phyloP scores from a whole-genome alignment of 345 rosid species.

The Populus nigra region DNA sequence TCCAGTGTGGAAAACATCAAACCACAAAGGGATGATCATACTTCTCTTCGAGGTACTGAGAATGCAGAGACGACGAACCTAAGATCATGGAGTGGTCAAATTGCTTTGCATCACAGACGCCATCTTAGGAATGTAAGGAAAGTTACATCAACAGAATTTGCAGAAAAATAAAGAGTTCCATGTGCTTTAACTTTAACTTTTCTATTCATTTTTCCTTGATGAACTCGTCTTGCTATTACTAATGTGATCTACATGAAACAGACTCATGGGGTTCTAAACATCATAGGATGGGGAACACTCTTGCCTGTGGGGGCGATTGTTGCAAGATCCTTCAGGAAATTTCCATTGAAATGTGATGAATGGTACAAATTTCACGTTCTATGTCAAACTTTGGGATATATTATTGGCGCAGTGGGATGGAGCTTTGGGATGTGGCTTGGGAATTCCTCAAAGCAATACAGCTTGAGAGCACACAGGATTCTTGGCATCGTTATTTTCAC shows the following conservation, averaged over 20 bases:
- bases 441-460: slow-evolving; percentile 23
- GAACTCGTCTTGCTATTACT: not conserved
- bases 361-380: slow-evolving; percentile 37
- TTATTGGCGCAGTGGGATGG: slow-evolving; percentile 41
- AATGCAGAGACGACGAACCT: slow-evolving; percentile 22
- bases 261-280: slow-evolving; percentile 42
- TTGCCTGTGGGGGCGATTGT: slow-evolving; percentile 37
- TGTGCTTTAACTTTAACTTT: not conserved
- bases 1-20: not conserved
- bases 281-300: slow-evolving; percentile 43
- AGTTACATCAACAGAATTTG: not conserved
- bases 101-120: slow-evolving; percentile 2
- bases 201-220: no score
- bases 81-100: slow-evolving; percentile 27
- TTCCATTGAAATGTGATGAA: slow-evolving; percentile 28
- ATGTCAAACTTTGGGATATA: slow-evolving; percentile 35
- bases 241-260: not conserved
- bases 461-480: slow-evolving; percentile 26
- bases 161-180: not conserved
- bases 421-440: slow-evolving; percentile 37
- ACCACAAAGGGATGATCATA: not conserved
- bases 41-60: slow-evolving; percentile 6
- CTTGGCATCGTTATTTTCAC: slow-evolving; percentile 38
- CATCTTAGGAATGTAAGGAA: slow-evolving; percentile 29
- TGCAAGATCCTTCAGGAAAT: slow-evolving; percentile 33